phyloP scores from a whole-genome alignment of 495 filamentous ascomycete species.

The Sphaerosporella brunnea region DNA sequence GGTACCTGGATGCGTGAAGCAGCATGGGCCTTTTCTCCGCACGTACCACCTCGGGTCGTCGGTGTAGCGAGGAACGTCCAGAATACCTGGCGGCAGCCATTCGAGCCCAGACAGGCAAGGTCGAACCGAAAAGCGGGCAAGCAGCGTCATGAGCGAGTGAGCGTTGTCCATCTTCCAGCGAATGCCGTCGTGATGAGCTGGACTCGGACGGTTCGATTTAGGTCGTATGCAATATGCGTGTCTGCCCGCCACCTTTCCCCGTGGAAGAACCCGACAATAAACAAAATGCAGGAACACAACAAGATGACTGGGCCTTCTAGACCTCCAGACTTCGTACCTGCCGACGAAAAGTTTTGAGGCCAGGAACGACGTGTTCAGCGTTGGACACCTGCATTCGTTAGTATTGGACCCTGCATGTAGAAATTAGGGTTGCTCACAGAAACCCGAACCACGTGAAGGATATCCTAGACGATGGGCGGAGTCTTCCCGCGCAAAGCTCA shows the following conservation, averaged over 20 bases:
- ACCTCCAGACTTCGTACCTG: background rate
- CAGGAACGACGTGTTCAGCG: slow-evolving; percentile 23
- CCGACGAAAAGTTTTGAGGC: background rate
- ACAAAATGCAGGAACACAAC: background rate
- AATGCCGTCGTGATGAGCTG: slow-evolving; percentile 4
- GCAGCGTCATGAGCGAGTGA: background rate
- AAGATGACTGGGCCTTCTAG: background rate
- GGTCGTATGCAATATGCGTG: slow-evolving; percentile 4
- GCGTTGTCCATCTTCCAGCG: slow-evolving; percentile 5
- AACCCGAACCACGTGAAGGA: background rate
- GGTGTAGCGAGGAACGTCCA: too few relatives aligned
- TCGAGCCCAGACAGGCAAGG: background rate
- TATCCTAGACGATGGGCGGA: too few relatives aligned
- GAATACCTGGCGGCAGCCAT: background rate
- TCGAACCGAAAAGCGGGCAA: background rate
- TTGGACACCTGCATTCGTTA: slow-evolving; percentile 15
- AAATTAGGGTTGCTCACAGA: background rate
- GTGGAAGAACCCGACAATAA: background rate
- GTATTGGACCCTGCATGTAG: slow-evolving; percentile 18
- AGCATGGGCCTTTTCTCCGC: too few relatives aligned
- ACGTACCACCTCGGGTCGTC: too few relatives aligned
- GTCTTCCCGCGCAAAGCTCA: background rate
- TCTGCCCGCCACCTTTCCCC: background rate
- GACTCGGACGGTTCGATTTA: slow-evolving; percentile 1
- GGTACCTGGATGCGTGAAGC: too few relatives aligned